Base-by-base conservation (phyloP, 116 monocot genomes). In the Trichopus zeylanicus region DNA sequence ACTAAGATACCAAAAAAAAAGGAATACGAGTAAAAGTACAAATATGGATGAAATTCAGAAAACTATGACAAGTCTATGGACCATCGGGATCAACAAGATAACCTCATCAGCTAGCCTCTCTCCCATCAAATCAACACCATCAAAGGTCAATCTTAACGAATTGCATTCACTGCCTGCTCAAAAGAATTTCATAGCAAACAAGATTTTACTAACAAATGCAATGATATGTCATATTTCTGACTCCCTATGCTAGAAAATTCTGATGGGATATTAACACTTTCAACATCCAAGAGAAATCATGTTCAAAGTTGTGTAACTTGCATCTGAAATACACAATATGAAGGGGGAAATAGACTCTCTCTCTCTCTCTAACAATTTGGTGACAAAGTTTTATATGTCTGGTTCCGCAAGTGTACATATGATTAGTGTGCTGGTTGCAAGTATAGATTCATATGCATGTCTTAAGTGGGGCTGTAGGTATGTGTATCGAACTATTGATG, bases 51-150 rank as follows among this genome's bases (percentile, higher is more conserved):
- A 39, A 7, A 39, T 39, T 13, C 10, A 5, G 21, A 22, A 20
- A 13, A 48, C 18, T 19, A 48, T 20, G 21, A 48, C 7, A 48
- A 48, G 21, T 48, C 2, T 2, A 42, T 16, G n/a, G n/a, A 42
- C 12, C 12, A 42, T 49, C 22, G 7, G 1, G 4, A 28, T 29
- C 13, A 30, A 55, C 4, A 53, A 3, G 35, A 47, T 26, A 68
- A 89, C 94, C 83, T 94, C 94, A 51, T 83, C 67, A 60, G 89
- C 94, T 52, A 94, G 66, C 64, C 94, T 89, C 60, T 86, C 76
- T 19, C 94, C 94, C 94, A 86, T 94, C 67, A 78, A 57, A 66
- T 89, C 94, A 56, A 94, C 86, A 51, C 94, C 89, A 75, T 89
- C 83, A 69, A 89, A 89, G 57, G 94, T 94, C 70, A 83, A 49